These are phyloP conservation scores for Talaromyces sp. DNA, from an alignment of 2,329 filamentous ascomycete genomes.

Conservation along the genomic window DNA sequence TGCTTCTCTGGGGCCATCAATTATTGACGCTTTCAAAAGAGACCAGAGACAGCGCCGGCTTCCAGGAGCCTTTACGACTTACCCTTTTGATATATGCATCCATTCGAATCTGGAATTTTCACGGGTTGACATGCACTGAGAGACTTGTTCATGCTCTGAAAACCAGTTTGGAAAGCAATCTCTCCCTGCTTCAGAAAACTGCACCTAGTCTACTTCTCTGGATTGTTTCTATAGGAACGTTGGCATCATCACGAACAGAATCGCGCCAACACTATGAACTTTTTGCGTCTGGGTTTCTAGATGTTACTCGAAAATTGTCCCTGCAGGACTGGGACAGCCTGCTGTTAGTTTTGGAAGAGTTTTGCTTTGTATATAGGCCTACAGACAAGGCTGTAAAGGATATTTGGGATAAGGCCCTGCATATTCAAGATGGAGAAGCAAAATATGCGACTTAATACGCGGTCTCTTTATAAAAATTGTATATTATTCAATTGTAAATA, in stretches of 20 bases:
- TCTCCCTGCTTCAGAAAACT: background rate
- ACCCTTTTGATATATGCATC: background rate
- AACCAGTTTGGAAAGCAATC: background rate
- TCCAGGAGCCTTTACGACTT: background rate
- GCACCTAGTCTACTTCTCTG: background rate
- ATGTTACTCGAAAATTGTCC: background rate
- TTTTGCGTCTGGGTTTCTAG: background rate
- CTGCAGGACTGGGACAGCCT: background rate
- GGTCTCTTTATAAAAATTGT: no score
- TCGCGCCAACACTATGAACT: background rate
- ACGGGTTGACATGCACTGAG: background rate
- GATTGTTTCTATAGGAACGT: background rate
- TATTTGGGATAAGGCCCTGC: background rate
- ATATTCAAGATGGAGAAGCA: no score
- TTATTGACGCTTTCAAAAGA: background rate
- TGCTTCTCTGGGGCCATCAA: background rate
- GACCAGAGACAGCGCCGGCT: no score
- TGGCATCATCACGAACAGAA: background rate
- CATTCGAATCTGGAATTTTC: background rate
- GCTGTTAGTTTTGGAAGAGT: background rate
- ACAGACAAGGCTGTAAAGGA: background rate
- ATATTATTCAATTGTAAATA: no score
- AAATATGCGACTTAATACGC: no score
- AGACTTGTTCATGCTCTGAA: background rate
- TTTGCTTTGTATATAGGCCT: background rate